These are phyloP conservation scores for Marasmius sp. DNA, from an alignment of 1,284 basidiomycete species.

Conservation along the genomic window DNA sequence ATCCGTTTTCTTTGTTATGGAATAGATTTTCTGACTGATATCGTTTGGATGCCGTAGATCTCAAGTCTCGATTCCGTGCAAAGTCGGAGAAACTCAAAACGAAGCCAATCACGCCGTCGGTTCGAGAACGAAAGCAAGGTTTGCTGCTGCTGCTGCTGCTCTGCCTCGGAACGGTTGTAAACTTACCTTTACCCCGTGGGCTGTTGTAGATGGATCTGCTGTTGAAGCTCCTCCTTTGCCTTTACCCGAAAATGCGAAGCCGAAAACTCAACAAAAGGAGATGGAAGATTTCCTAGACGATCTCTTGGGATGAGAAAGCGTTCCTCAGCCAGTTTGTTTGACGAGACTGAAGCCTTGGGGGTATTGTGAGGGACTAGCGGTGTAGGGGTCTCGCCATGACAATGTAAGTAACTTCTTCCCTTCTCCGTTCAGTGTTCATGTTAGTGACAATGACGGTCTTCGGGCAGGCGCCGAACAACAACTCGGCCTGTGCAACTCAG, in stretches of 20 bases:
- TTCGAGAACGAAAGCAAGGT: constrained; percentile 36
- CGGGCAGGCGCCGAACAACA: no score
- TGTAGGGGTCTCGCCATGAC: no score
- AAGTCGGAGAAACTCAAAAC: constrained; percentile 51
- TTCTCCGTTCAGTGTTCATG: no score
- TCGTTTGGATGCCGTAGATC: constrained; percentile 39
- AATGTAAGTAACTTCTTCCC: no score
- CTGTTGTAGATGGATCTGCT: background rate
- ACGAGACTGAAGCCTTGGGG: no score
- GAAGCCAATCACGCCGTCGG: constrained; percentile 30
- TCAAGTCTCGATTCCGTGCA: constrained; percentile 66
- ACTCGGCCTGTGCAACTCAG: no score
- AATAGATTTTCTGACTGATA: background rate
- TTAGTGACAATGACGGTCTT: no score
- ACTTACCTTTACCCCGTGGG: background rate
- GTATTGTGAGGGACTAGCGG: no score
- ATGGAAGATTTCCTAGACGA: constrained; percentile 79
- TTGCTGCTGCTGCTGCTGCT: constrained; percentile 2
- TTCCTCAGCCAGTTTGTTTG: no score
- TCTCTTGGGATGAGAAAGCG: constrained; percentile 25
- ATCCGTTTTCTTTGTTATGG: background rate
- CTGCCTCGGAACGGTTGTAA: background rate
- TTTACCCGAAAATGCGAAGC: constrained; percentile 26
- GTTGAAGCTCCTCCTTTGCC: constrained; percentile 62
- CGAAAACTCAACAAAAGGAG: constrained; percentile 51